Evolutionary conservation across 2,329 filamentous ascomycete species (phyloP), one percentile per base, ranked within the genome.

Genomic region (Simplicillium sp.): DNA sequence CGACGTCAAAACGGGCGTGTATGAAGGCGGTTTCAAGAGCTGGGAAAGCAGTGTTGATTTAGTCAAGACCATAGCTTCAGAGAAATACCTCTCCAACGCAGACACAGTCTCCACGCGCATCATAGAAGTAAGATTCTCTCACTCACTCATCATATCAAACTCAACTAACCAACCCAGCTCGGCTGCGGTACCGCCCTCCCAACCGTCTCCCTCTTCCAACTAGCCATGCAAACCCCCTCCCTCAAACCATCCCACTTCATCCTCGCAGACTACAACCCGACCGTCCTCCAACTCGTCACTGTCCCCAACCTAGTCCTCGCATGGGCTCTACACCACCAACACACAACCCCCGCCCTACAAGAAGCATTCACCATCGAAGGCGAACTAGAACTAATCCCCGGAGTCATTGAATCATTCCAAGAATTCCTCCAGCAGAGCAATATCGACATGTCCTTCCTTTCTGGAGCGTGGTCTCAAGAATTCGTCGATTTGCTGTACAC

Each of bases 11-110:
- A 84, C 84, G 41, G 85, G 85, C 39, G 76, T 90, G 44, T 92
- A 92, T 61, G 86, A 92, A 62, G 86, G 86, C 42, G 86, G 86
- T 17, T 88, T 90, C 66, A 92, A 92, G 66, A 89, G 83, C 53
- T 92, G 86, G 86, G 86, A 92, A 64, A 89, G 85, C 62, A 87
- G 82, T 44, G 70, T 88, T 39, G 86, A 92, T 56, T 68, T 92
- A 14, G 83, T 86, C 38, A 84, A 80, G 54, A 77, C 83, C n/a
- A 59, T 82, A 25, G 68, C 69, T 1, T 53, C 57, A 3, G 66
- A 67, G 18, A 58, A 63, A 11, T 58, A 64, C 37, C 50, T 62
- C 14, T 44, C 57, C 3, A 48, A 52, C 37, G 46, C 60, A 44
- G 50, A 50, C 15, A 46, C 57, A 11, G 54, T 56, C 20, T 59